These are phyloP conservation scores for Kernera saxatilis DNA, from an alignment of 345 rosid genomes.

Conservation along the genomic window DNA sequence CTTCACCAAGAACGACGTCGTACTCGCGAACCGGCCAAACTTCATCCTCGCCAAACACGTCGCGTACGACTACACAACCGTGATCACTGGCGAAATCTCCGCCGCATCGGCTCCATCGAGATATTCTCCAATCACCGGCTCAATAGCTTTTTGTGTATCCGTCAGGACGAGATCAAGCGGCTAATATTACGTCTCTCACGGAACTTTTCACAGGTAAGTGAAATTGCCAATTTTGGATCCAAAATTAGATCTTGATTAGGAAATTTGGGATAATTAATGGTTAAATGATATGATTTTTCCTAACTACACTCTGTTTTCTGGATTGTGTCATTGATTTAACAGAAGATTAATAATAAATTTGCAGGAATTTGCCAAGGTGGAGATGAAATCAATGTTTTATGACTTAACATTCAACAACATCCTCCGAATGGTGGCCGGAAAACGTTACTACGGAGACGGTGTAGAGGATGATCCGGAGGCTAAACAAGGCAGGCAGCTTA, in stretches of 20 bases:
- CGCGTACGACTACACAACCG: slow-evolving; percentile 35
- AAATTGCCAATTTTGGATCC: not conserved
- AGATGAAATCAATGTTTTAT: slow-evolving; percentile 32
- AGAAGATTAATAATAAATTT: no score
- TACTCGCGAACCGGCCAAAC: slow-evolving; percentile 45
- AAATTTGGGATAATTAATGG: not conserved
- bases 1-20: slow-evolving; percentile 46
- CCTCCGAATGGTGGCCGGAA: slow-evolving; percentile 43
- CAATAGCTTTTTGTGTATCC: slow-evolving; percentile 13
- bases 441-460: slow-evolving; percentile 48
- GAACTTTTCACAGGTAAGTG: slow-evolving; percentile 11
- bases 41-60: slow-evolving; percentile 24
- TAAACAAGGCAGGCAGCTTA: slow-evolving; percentile 32
- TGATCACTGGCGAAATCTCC: slow-evolving; percentile 59
- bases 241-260: not conserved
- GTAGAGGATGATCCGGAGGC: slow-evolving; percentile 32
- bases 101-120: slow-evolving; percentile 38
- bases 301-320: not conserved
- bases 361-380: slow-evolving; percentile 34
- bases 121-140: slow-evolving; percentile 40
- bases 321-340: not conserved
- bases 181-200: slow-evolving; percentile 21
- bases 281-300: not conserved
- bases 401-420: slow-evolving; percentile 41
- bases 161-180: slow-evolving; percentile 39